phyloP scores from a whole-genome alignment of 1,284 basidiomycete species.

The Heterobasidion occidentale region DNA sequence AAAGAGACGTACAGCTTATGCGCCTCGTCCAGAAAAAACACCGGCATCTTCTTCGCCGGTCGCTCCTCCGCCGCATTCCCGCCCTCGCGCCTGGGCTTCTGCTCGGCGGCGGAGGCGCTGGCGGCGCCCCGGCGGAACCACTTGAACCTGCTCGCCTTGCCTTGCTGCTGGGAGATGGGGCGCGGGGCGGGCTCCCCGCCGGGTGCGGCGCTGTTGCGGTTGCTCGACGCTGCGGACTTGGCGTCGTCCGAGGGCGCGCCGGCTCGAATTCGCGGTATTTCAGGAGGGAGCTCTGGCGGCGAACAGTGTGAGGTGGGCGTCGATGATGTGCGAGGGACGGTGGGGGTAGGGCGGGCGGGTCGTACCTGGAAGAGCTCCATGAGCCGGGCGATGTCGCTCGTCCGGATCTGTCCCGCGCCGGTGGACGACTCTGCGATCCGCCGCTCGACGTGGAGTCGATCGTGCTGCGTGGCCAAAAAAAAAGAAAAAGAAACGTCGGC shows the following conservation, averaged over 20 bases:
- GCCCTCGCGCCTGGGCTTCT: slow-evolving; percentile 1
- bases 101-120: neutral
- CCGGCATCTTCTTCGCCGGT: slow-evolving; percentile 62
- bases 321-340: no score
- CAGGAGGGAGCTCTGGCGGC: slow-evolving; percentile 46
- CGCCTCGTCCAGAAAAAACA: slow-evolving; percentile 78
- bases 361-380: slow-evolving; percentile 75
- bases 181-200: neutral
- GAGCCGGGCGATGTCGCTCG: slow-evolving; percentile 73
- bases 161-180: slow-evolving; percentile 4
- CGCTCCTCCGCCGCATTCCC: slow-evolving; percentile 17
- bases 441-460: slow-evolving; percentile 63
- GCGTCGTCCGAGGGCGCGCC: neutral
- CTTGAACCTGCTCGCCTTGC: slow-evolving; percentile 3
- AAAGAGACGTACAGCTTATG: slow-evolving; percentile 56
- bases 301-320: slow-evolving; percentile 2
- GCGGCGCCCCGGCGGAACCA: slow-evolving; percentile 5
- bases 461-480: slow-evolving; percentile 37
- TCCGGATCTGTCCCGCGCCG: slow-evolving; percentile 40
- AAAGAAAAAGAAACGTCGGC: neutral
- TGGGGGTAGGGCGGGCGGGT: neutral
- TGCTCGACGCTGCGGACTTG: neutral
- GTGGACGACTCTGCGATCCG: slow-evolving; percentile 33
- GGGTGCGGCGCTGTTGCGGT: neutral
- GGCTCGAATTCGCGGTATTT: slow-evolving; percentile 22